Conservation (phyloP, 2,329 filamentous ascomycete genomes). For the Purpureocillium lavendulum region DNA sequence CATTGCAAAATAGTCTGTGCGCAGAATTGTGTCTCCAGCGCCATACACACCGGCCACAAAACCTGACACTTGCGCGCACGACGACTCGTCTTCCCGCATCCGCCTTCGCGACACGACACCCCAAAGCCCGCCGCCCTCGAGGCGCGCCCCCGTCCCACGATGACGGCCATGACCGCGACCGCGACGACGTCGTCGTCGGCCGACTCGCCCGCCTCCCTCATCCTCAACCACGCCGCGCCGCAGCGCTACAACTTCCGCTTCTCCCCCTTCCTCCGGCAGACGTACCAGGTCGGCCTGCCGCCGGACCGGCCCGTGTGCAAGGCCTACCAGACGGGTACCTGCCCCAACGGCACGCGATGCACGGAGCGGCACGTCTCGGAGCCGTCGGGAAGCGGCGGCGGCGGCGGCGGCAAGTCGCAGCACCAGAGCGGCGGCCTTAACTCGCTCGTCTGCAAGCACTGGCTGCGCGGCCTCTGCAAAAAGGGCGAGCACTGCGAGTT, state of each 20-base stretch:
- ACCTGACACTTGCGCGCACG: no score
- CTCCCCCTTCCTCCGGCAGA: constrained; percentile 73
- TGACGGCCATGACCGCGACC: constrained; percentile 20
- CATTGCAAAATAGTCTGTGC: no score
- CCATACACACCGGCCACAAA: no score
- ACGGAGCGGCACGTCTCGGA: constrained; percentile 66
- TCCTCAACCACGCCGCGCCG: constrained; percentile 49
- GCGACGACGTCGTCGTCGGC: constrained; percentile 4
- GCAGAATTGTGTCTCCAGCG: no score
- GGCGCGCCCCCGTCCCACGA: constrained; percentile 2
- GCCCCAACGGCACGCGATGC: constrained; percentile 75
- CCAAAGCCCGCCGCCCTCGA: no score
- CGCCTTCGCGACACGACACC: no score
- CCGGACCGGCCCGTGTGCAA: constrained; percentile 75
- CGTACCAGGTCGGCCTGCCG: constrained; percentile 77
- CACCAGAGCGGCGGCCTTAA: constrained; percentile 51
- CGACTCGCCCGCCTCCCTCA: constrained; percentile 26
- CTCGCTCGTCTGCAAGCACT: constrained; percentile 95
- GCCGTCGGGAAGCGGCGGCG: no score
- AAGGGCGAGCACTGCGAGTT: constrained; percentile 97
- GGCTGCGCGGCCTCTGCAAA: constrained; percentile 93
- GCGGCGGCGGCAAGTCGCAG: constrained; percentile 17
- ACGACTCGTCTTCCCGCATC: no score
- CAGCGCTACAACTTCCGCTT: constrained; percentile 69
- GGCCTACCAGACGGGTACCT: constrained; percentile 77